Conservation (phyloP, 2,329 filamentous ascomycete genomes). For the Ceratocystis papillata region DNA sequence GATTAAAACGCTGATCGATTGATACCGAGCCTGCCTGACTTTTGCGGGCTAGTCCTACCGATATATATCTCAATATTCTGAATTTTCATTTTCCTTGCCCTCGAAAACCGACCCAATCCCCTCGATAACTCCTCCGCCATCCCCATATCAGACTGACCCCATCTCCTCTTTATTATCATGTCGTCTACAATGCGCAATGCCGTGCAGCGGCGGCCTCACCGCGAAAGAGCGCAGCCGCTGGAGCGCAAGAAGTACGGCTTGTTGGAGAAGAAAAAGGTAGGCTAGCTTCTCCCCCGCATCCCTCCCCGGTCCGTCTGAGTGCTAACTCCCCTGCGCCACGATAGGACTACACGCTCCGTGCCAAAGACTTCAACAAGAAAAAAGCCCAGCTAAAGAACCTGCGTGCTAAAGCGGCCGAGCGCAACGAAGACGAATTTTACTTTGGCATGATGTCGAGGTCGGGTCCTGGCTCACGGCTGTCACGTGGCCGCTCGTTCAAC, state of each 20-base stretch:
- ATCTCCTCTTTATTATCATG: slow-evolving; percentile 31
- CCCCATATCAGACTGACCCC: background rate
- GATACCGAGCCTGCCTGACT: too few species aligned
- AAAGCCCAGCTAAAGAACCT: slow-evolving; percentile 50
- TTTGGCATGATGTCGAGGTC: slow-evolving; percentile 56
- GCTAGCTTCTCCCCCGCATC: slow-evolving; percentile 22
- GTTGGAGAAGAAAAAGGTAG: slow-evolving; percentile 86
- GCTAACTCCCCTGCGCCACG: background rate
- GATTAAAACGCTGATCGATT: too few species aligned
- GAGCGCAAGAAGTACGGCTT: slow-evolving; percentile 80
- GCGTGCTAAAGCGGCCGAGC: slow-evolving; percentile 50
- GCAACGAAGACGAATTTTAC: slow-evolving; percentile 65
- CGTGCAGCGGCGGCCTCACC: slow-evolving; percentile 72
- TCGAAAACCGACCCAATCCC: background rate
- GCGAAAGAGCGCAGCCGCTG: slow-evolving; percentile 76
- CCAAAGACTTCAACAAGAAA: slow-evolving; percentile 56
- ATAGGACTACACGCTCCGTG: slow-evolving; percentile 54
- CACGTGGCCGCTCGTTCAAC: slow-evolving; percentile 42
- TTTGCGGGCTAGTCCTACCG: background rate
- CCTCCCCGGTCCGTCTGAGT: background rate
- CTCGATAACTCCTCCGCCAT: background rate
- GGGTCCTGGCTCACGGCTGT: slow-evolving; percentile 42
- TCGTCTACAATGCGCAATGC: slow-evolving; percentile 49
- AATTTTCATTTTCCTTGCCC: background rate
- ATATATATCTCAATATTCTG: background rate